These are phyloP conservation scores for Yarrowia alimentaria DNA, from an alignment of 805 yeast species.

Conservation along the genomic window DNA sequence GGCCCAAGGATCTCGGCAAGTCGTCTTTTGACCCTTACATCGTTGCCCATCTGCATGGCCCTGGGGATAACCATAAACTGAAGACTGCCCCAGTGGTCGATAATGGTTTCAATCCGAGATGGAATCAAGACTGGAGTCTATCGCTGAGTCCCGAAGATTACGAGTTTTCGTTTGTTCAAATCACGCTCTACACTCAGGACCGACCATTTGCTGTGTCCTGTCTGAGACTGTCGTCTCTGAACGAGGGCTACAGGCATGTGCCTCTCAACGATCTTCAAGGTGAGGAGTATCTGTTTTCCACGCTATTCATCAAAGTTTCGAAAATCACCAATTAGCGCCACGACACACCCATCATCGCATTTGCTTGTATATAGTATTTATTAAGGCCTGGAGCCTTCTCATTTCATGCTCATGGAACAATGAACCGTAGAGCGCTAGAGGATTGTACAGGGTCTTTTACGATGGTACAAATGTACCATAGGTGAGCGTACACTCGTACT, in stretches of 20 bases:
- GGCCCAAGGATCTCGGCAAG: conserved; percentile 53
- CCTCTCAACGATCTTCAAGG: conserved; percentile 77
- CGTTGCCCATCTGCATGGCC: conserved; percentile 57
- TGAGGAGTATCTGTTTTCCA: conserved; percentile 66
- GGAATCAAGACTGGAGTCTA: conserved; percentile 55
- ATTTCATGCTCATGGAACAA: too few species aligned
- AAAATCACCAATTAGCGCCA: conserved; percentile 1
- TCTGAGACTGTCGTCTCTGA: conserved; percentile 59
- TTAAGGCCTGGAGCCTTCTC: neutral
- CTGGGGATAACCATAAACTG: conserved; percentile 5
- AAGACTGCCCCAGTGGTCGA: conserved; percentile 34
- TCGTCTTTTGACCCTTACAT: conserved; percentile 60
- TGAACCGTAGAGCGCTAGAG: too few species aligned
- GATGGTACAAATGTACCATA: too few species aligned
- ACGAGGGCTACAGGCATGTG: conserved; percentile 77
- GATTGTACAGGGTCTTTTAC: too few species aligned
- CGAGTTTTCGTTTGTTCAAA: conserved; percentile 41
- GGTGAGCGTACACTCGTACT: too few species aligned
- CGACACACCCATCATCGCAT: neutral
- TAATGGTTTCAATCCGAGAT: conserved; percentile 85
- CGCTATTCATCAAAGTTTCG: conserved; percentile 46
- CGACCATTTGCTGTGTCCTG: conserved; percentile 57
- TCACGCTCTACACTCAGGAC: conserved; percentile 40
- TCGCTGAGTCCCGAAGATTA: conserved; percentile 31
- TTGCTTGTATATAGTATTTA: conserved; percentile 24